Base-by-base conservation (phyloP, 257 asterid species). In the Solanum paucissectum region DNA sequence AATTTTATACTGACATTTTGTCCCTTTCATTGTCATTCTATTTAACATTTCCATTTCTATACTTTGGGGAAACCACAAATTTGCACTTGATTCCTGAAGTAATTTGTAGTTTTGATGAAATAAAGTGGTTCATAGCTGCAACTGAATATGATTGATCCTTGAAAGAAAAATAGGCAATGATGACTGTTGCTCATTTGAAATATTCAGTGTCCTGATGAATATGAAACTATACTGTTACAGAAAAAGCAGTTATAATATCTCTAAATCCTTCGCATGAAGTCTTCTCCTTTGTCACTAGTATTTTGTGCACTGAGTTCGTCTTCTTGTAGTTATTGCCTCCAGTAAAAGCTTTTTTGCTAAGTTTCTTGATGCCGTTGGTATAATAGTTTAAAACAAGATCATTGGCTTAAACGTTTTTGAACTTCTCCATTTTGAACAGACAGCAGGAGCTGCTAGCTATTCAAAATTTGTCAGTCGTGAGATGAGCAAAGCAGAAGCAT, bases 401-500 rank as follows among this genome's bases (percentile, higher is more conserved):
- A 81, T 46, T 46, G 40, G 29, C 68, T 77, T 81, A 46, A 46
- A 46, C 10, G 8, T 79, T 69, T 38, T 46, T 11, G 64, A 66
- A 62, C 44, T 60, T 86, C 64, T 90, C 88, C 88, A 88, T 90
- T 62, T 89, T 21, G 55, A 89, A 86, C 90, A 97, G 99, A 92
- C 94, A 87, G 93, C 98, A 64, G 96, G 95, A 89, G 98, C 95
- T 90, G 89, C 96, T 82, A 95, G 98, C 92, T 97, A 96, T 91
- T 93, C 99, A 75, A 97, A 95, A 89, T 97, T 96, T 91, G 99
- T 97, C 23, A 94, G 94, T 92, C 95, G 98, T 83, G 99, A 97
- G 91, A 97, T 96, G 99, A 97, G 99, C 98, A 97, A 97, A 93
- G 99, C 99, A 69, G 99, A 97, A 93, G 99, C 99, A 88, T 92